Conservation (phyloP, 2,329 filamentous ascomycete genomes). For the Verticillium isaacii region DNA sequence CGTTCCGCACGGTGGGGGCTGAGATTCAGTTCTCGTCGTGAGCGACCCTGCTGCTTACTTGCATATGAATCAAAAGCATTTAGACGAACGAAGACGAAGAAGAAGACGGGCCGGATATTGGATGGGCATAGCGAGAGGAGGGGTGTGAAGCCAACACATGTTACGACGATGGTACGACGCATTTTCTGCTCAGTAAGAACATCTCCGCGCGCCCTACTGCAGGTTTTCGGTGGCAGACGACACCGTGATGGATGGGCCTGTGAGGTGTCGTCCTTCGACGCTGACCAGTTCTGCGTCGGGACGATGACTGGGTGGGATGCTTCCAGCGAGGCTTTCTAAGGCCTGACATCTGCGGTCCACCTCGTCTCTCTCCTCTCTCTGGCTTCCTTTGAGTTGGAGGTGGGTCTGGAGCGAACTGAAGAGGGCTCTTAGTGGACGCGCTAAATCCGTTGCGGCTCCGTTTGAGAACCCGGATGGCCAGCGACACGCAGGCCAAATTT, state of each 20-base stretch:
- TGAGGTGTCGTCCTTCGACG: neutral
- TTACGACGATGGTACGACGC: neutral
- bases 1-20: conserved; percentile 70
- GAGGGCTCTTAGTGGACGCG: neutral
- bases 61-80: neutral
- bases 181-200: neutral
- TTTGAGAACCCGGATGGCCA: neutral
- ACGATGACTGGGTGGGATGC: too few relatives aligned
- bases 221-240: neutral
- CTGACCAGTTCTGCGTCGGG: neutral
- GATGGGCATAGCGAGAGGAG: neutral
- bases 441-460: neutral
- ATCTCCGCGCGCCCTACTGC: neutral
- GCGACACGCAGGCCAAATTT: neutral
- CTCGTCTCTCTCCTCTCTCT: too few relatives aligned
- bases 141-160: neutral
- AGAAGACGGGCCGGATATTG: neutral
- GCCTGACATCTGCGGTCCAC: too few relatives aligned
- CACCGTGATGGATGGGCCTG: neutral
- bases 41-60: conserved; percentile 19
- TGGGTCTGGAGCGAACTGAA: neutral
- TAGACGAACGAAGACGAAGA: too few relatives aligned
- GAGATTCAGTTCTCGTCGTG: conserved; percentile 81
- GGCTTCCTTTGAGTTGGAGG: neutral
- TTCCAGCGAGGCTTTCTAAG: too few relatives aligned